Evolutionary conservation across 2,329 filamentous ascomycete species (phyloP).

Genomic region (Talaromyces sp.): DNA sequence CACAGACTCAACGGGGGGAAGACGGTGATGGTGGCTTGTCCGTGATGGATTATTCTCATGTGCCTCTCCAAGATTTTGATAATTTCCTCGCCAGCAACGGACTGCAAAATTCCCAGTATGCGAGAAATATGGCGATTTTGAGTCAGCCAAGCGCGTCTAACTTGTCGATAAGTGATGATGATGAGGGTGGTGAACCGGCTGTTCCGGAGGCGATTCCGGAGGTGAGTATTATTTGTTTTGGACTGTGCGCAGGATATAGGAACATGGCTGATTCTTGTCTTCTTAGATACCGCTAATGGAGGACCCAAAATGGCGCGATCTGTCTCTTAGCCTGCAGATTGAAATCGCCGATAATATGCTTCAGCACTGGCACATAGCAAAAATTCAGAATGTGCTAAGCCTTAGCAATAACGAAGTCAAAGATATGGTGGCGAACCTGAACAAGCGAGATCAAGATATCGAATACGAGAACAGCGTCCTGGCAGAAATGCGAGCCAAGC

Average conservation of each 20-base stretch:
- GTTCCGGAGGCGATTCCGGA: neutral
- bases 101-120: conserved; percentile 21
- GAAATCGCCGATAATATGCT: conserved; percentile 32
- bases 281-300: conserved; percentile 1
- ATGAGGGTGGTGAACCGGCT: neutral
- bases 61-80: conserved; percentile 15
- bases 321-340: conserved; percentile 25
- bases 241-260: neutral
- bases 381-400: conserved; percentile 19
- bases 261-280: neutral
- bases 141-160: conserved; percentile 1
- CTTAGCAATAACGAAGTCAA: conserved; percentile 19
- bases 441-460: conserved; percentile 21
- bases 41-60: conserved; percentile 3
- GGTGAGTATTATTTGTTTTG: neutral
- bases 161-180: conserved; percentile 2
- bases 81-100: conserved; percentile 24
- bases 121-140: conserved; percentile 22
- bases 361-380: conserved; percentile 16
- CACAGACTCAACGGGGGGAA: neutral
- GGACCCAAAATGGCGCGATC: conserved; percentile 26
- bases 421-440: conserved; percentile 15
- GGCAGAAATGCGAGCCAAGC: conserved; percentile 28
- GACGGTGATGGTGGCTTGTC: neutral
- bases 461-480: conserved; percentile 24